Base-by-base conservation (phyloP, 495 filamentous ascomycete species). In the Friedmanniomyces simplex region DNA sequence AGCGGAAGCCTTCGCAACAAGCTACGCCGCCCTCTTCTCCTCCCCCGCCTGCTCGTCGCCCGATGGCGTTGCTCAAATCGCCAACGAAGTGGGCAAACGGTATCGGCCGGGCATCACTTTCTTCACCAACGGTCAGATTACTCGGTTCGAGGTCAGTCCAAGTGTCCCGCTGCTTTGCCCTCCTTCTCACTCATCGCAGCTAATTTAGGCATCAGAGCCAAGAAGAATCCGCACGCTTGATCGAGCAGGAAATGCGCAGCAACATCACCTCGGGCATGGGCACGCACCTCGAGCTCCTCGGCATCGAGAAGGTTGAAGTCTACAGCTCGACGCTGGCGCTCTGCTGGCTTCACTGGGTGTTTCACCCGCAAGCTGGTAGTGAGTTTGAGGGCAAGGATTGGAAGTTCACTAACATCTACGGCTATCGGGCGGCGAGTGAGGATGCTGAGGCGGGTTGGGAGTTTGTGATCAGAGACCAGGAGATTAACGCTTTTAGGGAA, bases 351-450 rank as follows among this genome's bases (percentile, higher is more conserved):
- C n/a, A 30, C 16, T 60, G 51, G 52, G 20, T 41, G 3, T 60
- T 55, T 21, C 52, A 50, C 20, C 52, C 58, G 14, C 1, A 25
- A 30, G 21, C 30, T 1, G 58, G 52, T 4, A 50, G 52, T 32
- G 34, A 50, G 22, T 60, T 50, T 21, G 58, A 13, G 16, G 58
- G 52, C 2, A 50, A 37, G 30, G 28, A 21, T 10, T 60, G 58
- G 42, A 50, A 25, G 14, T 55, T 60, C 50, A 55, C 52, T 10
- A 60, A 55, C 28, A 49, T 60, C 28, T 60, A 60, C 25, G 58
- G 42, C 10, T 60, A 54, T 43, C 24, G 57, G 7, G 52, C 42
- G 7, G 50, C 36, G 37, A 48, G 5, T 16, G 57, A 12, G 2
- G 57, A 39, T 5, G 28, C 10, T 4, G 57, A 42, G 11, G 21